Evolutionary conservation across 2,329 filamentous ascomycete genomes (phyloP), one percentile per base, ranked within the genome.

Genomic region (Talaromyces verruculosus): DNA sequence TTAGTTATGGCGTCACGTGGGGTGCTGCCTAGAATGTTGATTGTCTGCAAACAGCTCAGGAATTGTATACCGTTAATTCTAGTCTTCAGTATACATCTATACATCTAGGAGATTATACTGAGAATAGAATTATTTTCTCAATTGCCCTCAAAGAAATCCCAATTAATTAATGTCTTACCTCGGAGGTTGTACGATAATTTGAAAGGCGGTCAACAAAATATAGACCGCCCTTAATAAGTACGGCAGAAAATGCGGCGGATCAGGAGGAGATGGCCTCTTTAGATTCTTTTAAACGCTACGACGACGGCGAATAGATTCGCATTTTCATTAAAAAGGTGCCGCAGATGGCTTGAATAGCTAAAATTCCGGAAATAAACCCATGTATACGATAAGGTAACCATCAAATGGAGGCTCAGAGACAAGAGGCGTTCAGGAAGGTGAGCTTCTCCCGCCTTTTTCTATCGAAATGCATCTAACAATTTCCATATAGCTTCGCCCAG

Each of bases 401-500:
- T 41, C 35, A 58, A 66, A 80, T 80, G 79, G 77, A 78, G 65
- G 71, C 70, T 63, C 71, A 72, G 61, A 73, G 76, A 53, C 79
- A 82, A 66, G 74, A 80, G 72, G 73, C 76, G 37, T 82, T 82
- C 68, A 75, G 73, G 65, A 75, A 77, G 75, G 80, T 81, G 73
- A 41, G 61, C 61, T 39, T 13, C 30, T 61, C n/a, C 51, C 11
- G 35, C 39, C 39, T 63, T 37, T 6, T 49, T 37, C 25, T 15
- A 59, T 30, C n/a, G 11, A 57, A 8, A 62, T 58, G 22, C 10
- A 55, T 65, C 41, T 17, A 63, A 61, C 37, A 67, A 77, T 65
- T 37, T 5, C 11, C 11, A 30, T 65, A 47, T 70, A 86, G 84
- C 79, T 89, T 64, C 88, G 87, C 69, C 80, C 83, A 60, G 78